These are phyloP conservation scores for Torulaspora gathmanii DNA, from an alignment of 805 yeast genomes.

Conservation along the genomic window DNA sequence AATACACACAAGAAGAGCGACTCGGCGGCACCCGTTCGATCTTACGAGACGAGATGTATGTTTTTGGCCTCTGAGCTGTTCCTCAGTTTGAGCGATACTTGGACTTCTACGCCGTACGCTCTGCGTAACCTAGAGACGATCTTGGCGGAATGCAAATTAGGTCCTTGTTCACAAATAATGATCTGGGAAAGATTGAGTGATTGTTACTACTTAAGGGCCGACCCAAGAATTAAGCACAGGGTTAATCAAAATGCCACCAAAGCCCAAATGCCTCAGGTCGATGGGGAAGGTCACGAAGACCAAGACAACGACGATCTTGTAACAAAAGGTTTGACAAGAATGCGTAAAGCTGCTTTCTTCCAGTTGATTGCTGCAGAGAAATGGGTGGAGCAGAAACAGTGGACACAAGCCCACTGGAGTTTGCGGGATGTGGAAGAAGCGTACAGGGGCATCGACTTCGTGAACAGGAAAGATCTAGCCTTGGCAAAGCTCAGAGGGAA, in stretches of 20 bases:
- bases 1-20: conserved; percentile 45
- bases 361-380: conserved; percentile 66
- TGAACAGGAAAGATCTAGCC: conserved; percentile 22
- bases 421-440: conserved; percentile 29
- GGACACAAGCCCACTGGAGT: conserved; percentile 34
- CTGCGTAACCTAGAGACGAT: conserved; percentile 44
- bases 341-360: conserved; percentile 76
- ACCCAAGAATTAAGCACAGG: conserved; percentile 36
- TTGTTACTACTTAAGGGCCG: conserved; percentile 44
- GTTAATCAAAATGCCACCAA: conserved; percentile 14
- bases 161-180: conserved; percentile 45
- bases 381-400: conserved; percentile 46
- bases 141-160: conserved; percentile 44
- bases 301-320: conserved; percentile 31
- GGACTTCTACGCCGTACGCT: conserved; percentile 42
- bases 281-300: conserved; percentile 31
- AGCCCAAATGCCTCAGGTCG: conserved; percentile 1
- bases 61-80: conserved; percentile 69
- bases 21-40: conserved; percentile 40
- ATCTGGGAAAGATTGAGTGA: conserved; percentile 51
- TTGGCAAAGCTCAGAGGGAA: conserved; percentile 19
- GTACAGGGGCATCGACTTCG: conserved; percentile 26
- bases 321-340: conserved; percentile 52
- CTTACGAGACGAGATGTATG: conserved; percentile 62
- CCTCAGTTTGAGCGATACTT: conserved; percentile 39